A percentile compares a stretch with the other conserved stretches of the same genome.
Evolutionary conservation across 768 basidiomycete species (phyloP).

Genomic region (Punctularia strigosozonata): DNA sequence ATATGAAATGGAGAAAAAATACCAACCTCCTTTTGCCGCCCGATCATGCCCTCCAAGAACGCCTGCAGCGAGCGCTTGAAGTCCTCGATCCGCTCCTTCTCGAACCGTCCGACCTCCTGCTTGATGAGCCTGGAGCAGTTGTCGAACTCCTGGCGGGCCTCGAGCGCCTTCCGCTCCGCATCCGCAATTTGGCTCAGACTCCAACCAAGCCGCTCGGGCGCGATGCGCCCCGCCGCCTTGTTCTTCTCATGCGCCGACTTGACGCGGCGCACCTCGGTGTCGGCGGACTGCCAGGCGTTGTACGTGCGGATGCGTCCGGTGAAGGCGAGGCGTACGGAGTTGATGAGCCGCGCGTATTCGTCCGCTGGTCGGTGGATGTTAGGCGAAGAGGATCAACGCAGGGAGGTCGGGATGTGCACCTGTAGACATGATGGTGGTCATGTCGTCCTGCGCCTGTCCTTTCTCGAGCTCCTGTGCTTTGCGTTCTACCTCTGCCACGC

Average conservation of each 20-base stretch:
- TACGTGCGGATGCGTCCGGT: conserved; percentile 77
- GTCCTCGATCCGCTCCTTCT: conserved; percentile 87
- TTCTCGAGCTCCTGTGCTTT: conserved; percentile 66
- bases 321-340: conserved; percentile 81
- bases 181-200: conserved; percentile 77
- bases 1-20: not conserved
- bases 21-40: conserved; percentile 45
- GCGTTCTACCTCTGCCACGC: conserved; percentile 63
- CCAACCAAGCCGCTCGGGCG: conserved; percentile 56
- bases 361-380: conserved; percentile 52
- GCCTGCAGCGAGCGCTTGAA: conserved; percentile 77
- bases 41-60: conserved; percentile 82
- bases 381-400: conserved; percentile 1
- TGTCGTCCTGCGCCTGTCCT: conserved; percentile 71
- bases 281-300: conserved; percentile 69
- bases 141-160: conserved; percentile 83
- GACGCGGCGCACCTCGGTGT: conserved; percentile 60
- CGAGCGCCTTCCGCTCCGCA: conserved; percentile 76
- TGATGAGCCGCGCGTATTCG: conserved; percentile 87
- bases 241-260: conserved; percentile 75
- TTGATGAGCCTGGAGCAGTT: conserved; percentile 82
- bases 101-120: conserved; percentile 80
- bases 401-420: conserved; percentile 23
- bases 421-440: conserved; percentile 69
- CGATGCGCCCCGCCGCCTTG: conserved; percentile 62